Percentiles rank a stretch among this genome's conserved stretches.
Conservation (phyloP, 139 green algal genomes). For the Chlamydomonas incerta region DNA sequence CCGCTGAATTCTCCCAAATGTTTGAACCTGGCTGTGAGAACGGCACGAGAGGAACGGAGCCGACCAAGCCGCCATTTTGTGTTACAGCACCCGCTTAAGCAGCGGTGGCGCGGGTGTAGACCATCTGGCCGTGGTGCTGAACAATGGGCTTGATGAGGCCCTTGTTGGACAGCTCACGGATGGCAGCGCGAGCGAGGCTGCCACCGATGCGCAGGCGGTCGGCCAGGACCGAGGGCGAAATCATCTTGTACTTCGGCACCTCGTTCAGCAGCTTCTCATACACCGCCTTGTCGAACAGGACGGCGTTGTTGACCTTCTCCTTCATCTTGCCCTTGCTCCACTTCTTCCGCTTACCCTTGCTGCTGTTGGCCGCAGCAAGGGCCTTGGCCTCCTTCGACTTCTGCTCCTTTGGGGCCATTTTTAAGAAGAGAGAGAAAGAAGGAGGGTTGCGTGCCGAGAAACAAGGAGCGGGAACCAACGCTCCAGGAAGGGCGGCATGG, state of each 20-base stretch:
- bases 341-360: constrained; percentile 92
- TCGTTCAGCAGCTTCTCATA: constrained; percentile 98
- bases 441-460: neutral
- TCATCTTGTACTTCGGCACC: constrained; percentile 99
- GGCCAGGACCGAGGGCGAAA: constrained; percentile 90
- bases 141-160: constrained; percentile 90
- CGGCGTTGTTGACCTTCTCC: constrained; percentile 99
- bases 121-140: constrained; percentile 85
- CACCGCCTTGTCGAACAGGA: constrained; percentile 97
- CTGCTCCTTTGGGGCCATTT: constrained; percentile 62
- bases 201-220: constrained; percentile 82
- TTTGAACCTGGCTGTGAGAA: neutral
- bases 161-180: constrained; percentile 87
- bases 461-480: no score
- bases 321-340: constrained; percentile 98
- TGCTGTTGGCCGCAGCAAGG: constrained; percentile 86
- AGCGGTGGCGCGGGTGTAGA: constrained; percentile 94
- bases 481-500: no score
- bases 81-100: constrained; percentile 49
- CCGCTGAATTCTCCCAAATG: neutral
- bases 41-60: neutral
- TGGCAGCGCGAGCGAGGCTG: constrained; percentile 91
- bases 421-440: constrained; percentile 21
- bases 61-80: constrained; percentile 26
- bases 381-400: constrained; percentile 92